Evolutionary conservation across 169 alveolate species (phyloP), one percentile per base, ranked within the genome.

Genomic region (Plasmodium vivax): DNA sequence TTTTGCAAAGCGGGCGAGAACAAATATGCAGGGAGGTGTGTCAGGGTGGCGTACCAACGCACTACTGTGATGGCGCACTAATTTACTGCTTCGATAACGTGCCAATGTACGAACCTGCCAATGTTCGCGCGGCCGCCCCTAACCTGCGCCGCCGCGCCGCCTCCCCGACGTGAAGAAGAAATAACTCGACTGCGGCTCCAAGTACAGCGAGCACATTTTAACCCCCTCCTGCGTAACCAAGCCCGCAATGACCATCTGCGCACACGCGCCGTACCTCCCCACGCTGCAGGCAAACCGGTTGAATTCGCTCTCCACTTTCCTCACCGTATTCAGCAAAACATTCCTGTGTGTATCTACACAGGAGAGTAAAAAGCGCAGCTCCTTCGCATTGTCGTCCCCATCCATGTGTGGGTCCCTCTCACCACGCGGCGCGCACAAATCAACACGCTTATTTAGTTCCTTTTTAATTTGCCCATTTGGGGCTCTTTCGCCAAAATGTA

Each of bases 181-280:
- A 41, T 71, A 84, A 84, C 36, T 38, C 54, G 54, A 41, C 45
- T 84, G 83, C 19, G 92, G 92, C 14, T 84, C 75, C 56, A 72
- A 72, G 56, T 71, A 72, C 10, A 72, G 51, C 1, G 92, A 19
- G 19, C 92, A 84, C 8, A 84, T 72, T 84, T 84, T 84, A 27
- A 84, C 23, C 9, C 30, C 38, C 51, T 84, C 92, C 34, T 84
- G 92, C 16, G 92, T 72, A 27, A 84, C 58, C 19, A 84, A 72
- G 30, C 92, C 92, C 34, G 92, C 43, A 12, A 84, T 41, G 45
- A 56, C 38, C 36, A 68, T 27, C 23, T 23, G n/a, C 9, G 23
- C 75, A 30, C 83, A 84, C 6, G 23, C 77, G 2, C 51, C 34
- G 14, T n/a, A 10, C 38, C 30, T n/a, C 14, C 56, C 16, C 34